Conservation (phyloP, 116 monocot genomes). For the Zostera marina region DNA sequence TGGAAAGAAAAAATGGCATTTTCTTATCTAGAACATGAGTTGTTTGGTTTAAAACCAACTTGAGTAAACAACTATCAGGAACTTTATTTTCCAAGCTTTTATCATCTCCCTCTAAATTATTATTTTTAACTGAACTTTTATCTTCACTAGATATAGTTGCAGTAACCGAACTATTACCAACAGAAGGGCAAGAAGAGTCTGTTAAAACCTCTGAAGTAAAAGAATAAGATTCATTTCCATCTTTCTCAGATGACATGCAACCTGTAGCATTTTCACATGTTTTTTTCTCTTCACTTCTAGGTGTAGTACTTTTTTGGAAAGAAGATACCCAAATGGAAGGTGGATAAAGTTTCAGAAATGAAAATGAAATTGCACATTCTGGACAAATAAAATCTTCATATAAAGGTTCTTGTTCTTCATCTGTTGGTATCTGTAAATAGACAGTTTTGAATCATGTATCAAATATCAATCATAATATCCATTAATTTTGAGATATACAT, state of each 20-base stretch:
- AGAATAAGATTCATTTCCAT: constrained; percentile 11
- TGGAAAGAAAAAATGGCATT: constrained; percentile 73
- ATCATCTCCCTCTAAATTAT: background rate
- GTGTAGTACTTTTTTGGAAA: constrained; percentile 17
- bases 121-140: background rate
- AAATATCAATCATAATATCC: background rate
- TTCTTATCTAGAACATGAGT: constrained; percentile 22
- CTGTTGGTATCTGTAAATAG: constrained; percentile 62
- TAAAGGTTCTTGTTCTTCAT: constrained; percentile 85
- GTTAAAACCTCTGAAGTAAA: constrained; percentile 5
- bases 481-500: background rate
- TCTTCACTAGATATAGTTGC: constrained; percentile 9
- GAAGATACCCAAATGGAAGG: constrained; percentile 34
- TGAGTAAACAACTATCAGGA: constrained; percentile 34
- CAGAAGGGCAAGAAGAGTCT: background rate
- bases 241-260: constrained; percentile 6
- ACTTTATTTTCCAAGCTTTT: background rate
- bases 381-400: constrained; percentile 92
- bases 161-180: constrained; percentile 6
- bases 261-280: constrained; percentile 9
- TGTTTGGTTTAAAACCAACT: constrained; percentile 25
- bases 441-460: background rate
- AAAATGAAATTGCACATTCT: constrained; percentile 43
- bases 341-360: constrained; percentile 69
- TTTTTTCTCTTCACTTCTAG: constrained; percentile 2